Percentiles rank a stretch among this genome's conserved stretches.
These are phyloP conservation scores for Termitomyces heimii DNA, from an alignment of 768 basidiomycete genomes.

Conservation along the genomic window DNA sequence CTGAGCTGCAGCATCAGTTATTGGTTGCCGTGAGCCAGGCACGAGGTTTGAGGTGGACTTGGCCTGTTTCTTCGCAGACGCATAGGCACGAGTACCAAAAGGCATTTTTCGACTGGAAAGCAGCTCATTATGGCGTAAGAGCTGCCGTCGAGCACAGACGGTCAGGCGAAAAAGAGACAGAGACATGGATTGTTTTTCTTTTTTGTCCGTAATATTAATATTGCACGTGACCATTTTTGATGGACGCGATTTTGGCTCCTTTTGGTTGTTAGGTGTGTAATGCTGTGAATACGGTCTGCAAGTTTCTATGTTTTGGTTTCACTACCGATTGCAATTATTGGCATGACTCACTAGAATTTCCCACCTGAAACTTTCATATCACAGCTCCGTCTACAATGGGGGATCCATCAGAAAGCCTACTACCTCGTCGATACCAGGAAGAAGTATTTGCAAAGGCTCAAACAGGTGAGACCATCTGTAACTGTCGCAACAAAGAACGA, in stretches of 20 bases:
- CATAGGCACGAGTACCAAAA: slow-evolving; percentile 13
- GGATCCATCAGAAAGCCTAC: slow-evolving; percentile 5
- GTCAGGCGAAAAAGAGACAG: slow-evolving; percentile 2
- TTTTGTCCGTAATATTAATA: neutral
- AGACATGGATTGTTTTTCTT: neutral
- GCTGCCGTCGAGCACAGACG: neutral
- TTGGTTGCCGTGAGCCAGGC: slow-evolving; percentile 61
- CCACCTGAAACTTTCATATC: neutral
- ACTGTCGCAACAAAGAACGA: neutral
- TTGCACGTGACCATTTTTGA: neutral
- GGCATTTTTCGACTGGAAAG: neutral
- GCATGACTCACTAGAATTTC: neutral
- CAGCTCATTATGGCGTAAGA: neutral
- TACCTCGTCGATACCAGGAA: slow-evolving; percentile 58
- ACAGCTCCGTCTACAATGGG: neutral
- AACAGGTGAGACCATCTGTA: slow-evolving; percentile 24
- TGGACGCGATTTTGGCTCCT: neutral
- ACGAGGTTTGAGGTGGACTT: slow-evolving; percentile 55
- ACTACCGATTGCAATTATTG: neutral
- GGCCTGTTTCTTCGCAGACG: slow-evolving; percentile 25
- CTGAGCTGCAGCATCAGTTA: slow-evolving; percentile 46
- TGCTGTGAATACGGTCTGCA: neutral
- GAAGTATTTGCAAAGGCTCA: slow-evolving; percentile 64
- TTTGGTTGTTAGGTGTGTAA: neutral
- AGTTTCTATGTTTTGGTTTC: neutral